Base-by-base conservation (phyloP, 257 asterid genomes). In the Haberlea rhodopensis region DNA sequence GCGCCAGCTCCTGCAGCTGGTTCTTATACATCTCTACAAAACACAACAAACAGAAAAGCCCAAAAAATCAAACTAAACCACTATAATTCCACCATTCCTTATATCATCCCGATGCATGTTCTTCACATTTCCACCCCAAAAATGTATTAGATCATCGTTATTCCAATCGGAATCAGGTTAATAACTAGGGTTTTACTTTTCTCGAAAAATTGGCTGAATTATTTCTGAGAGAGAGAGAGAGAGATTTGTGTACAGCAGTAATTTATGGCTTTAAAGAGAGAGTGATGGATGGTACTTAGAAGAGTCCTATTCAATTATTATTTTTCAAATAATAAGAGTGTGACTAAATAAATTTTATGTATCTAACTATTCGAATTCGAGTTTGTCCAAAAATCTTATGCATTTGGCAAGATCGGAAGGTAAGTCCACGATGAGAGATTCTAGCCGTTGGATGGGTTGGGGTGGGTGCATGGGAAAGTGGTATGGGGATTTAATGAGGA, bases 1-100 rank as follows among this genome's bases (percentile, higher is more conserved):
- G 96, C 72, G 96, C 95, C 81, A 87, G 84, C 87, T 85, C 94
- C 80, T 89, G 97, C 57, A 87, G 84, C 90, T 85, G 95, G 81
- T 87, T 89, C 86, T 89, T 89, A 75, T 81, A 85, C 90, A 83
- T 85, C 80, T 84, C 71, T 29, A 63, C 69, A 65, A 48, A 66
- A 51, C 31, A 18, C 27, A 19, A 31, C 6, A 10, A 40, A 15
- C 23, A 66, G 32, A 3, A 37, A 65, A 26, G 5, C 23, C 6
- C 0, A 13, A 11, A 40, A 22, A 77, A 73, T 48, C 27, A n/a
- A 73, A 61, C 66, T 49, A 59, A 55, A 22, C 49, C 80, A 28
- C 71, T 43, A 25, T 58, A 52, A 25, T 61, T 55, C 64, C 67
- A 11, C 70, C 20, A 45, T 32, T 18, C 48, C n/a, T 13, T 13